A percentile compares a stretch with the other conserved stretches of the same genome.
Evolutionary conservation across 805 yeast species (phyloP).

Genomic region (Spathaspora passalidarum): DNA sequence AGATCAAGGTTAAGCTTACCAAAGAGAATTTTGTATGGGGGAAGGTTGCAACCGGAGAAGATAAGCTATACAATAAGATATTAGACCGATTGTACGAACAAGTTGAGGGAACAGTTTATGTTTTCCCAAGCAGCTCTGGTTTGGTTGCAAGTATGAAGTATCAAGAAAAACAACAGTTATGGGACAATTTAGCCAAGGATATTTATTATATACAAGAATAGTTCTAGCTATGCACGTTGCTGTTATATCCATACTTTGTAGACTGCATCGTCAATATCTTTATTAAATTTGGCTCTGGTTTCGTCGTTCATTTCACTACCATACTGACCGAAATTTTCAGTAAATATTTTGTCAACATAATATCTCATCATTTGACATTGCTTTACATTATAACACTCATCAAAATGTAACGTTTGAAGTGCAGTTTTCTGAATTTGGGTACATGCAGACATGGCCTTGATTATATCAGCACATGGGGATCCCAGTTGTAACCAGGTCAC

Average conservation of each 20-base stretch:
- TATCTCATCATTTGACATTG: slow-evolving; percentile 38
- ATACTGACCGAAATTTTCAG: slow-evolving; percentile 34
- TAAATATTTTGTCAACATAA: slow-evolving; percentile 33
- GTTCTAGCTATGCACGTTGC: neutral
- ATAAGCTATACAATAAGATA: slow-evolving; percentile 9
- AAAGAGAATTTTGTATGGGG: slow-evolving; percentile 54
- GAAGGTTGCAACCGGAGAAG: slow-evolving; percentile 22
- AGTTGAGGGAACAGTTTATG: slow-evolving; percentile 39
- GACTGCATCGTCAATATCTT: slow-evolving; percentile 29
- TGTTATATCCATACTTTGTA: slow-evolving; percentile 30
- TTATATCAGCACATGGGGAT: slow-evolving; percentile 28
- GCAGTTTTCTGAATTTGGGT: slow-evolving; percentile 34
- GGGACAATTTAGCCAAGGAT: slow-evolving; percentile 41
- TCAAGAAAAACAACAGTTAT: slow-evolving; percentile 43
- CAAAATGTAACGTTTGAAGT: slow-evolving; percentile 30
- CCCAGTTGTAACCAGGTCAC: slow-evolving; percentile 19
- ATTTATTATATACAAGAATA: slow-evolving; percentile 9
- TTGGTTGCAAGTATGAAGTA: slow-evolving; percentile 51
- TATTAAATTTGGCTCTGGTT: slow-evolving; percentile 22
- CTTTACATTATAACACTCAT: slow-evolving; percentile 29
- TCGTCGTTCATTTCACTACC: slow-evolving; percentile 30
- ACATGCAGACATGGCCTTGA: slow-evolving; percentile 25
- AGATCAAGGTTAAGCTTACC: slow-evolving; percentile 23
- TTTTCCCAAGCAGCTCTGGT: slow-evolving; percentile 74
- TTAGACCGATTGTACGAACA: slow-evolving; percentile 16